These are phyloP conservation scores for Lodderomyces jiufengensis DNA, from an alignment of 1,139 yeast genomes.

Conservation along the genomic window DNA sequence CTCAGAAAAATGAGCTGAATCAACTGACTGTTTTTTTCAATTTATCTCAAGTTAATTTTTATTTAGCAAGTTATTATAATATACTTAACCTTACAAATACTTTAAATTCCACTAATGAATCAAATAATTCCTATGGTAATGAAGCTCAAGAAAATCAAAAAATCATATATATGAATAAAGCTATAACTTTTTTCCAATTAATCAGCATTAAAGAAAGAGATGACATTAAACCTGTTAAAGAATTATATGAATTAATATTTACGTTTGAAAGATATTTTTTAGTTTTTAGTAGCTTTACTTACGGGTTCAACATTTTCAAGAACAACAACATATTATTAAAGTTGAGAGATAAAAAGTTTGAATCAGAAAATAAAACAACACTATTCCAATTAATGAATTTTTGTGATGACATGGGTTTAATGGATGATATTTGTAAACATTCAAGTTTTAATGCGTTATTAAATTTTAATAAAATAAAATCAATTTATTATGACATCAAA, in stretches of 20 bases:
- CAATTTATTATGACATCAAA: conserved; percentile 16
- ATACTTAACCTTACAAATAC: conserved; percentile 22
- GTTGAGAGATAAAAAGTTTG: conserved; percentile 6
- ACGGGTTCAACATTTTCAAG: conserved; percentile 18
- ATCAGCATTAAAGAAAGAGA: conserved; percentile 25
- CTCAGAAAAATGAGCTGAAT: conserved; percentile 10
- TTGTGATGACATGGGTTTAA: conserved; percentile 11
- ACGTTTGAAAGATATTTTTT: conserved; percentile 33
- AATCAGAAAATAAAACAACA: conserved; percentile 6
- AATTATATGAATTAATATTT: conserved; percentile 34
- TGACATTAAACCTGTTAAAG: conserved; percentile 27
- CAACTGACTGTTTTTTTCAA: conserved; percentile 34
- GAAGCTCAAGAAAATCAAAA: conserved; percentile 32
- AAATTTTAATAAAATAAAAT: conserved; percentile 9
- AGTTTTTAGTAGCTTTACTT: conserved; percentile 28
- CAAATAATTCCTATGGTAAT: conserved; percentile 14
- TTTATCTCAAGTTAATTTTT: conserved; percentile 29
- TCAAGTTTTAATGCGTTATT: conserved; percentile 16
- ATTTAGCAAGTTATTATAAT: conserved; percentile 36
- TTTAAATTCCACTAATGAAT: conserved; percentile 10
- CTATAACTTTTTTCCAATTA: conserved; percentile 37
- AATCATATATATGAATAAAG: conserved; percentile 29
- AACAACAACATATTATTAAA: conserved; percentile 20
- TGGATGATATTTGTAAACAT: conserved; percentile 17
- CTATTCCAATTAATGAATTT: conserved; percentile 17